Evolutionary conservation across 2,329 filamentous ascomycete genomes (phyloP), one percentile per base, ranked within the genome.

Genomic region (Aaosphaeria arxii): DNA sequence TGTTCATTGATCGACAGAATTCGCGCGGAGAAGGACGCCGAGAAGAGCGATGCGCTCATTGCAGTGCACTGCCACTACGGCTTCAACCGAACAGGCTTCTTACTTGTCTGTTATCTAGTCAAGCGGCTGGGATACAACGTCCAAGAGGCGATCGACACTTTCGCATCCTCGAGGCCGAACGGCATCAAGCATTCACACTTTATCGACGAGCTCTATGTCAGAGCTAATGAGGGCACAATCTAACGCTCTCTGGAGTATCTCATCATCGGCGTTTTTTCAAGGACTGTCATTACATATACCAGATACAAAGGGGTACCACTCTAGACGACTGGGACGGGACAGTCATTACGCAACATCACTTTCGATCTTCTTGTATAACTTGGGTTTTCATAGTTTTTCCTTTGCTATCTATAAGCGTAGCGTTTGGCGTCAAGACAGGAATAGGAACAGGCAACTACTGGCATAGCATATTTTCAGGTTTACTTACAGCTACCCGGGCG

Each of bases 11-110:
- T 87, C 17, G 81, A 86, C 55, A 52, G 61, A 5, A 57, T 77
- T 2, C 58, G 69, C 1, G 50, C 45, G 5, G 56, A 66, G 35
- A 52, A 72, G 68, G 48, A 74, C 72, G 71, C 74, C 17, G 74
- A 54, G 48, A 71, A 74, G 13, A 69, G 71, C 28, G 74, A 61
- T 35, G 46, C 55, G 11, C 47, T 86, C 42, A 81, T 96, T 44
- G 91, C 87, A 2, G 89, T 96, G 0, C 92, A 97, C 67, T 97
- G 92, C 62, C 92, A 97, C 63, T 96, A 96, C 59, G 92, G 92
- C 0, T 96, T 95, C 74, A 96, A 97, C 67, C 82, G 91, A 24
- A 96, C 92, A 0, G 92, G 92, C 0, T 96, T 92, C 67, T 88
- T 96, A 64, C 83, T 97, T 44, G 87, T 89, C 31, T 90, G 86